Evolutionary conservation across 345 rosid species (phyloP).

Genomic region (Carallia pectinifolia): DNA sequence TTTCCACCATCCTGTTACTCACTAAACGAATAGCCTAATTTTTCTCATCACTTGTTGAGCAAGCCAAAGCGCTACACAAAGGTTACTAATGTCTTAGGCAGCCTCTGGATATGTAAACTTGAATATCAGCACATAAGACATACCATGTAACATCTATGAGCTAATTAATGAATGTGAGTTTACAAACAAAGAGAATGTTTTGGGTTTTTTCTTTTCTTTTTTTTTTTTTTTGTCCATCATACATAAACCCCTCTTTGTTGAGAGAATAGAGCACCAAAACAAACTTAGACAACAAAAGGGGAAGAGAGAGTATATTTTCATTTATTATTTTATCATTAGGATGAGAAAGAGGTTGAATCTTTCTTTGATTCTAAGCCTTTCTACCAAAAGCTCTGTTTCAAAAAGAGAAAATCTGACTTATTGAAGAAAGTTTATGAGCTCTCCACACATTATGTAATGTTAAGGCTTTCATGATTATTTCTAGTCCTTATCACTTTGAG

Average conservation of each 20-base stretch:
- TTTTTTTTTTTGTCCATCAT: no score
- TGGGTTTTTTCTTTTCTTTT: no score
- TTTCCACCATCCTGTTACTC: conserved; percentile 77
- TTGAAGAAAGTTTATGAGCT: neutral
- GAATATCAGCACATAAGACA: neutral
- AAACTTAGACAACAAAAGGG: no score
- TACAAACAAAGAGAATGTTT: neutral
- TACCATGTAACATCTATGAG: neutral
- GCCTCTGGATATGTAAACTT: neutral
- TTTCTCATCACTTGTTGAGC: neutral
- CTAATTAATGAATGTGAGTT: neutral
- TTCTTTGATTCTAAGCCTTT: neutral
- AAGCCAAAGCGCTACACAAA: neutral
- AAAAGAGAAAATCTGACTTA: neutral
- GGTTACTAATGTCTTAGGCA: neutral
- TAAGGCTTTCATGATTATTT: neutral
- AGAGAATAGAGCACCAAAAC: no score
- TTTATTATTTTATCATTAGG: neutral
- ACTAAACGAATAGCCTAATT: conserved; percentile 39
- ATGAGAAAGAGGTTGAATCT: neutral
- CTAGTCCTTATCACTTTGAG: neutral
- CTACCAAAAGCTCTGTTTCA: neutral
- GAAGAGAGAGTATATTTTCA: no score
- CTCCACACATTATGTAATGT: neutral
- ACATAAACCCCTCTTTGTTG: no score